A percentile compares a stretch with the other conserved stretches of the same genome.
Conservation (phyloP, 108 stramenopile species). For the Nitzschia sp. region DNA sequence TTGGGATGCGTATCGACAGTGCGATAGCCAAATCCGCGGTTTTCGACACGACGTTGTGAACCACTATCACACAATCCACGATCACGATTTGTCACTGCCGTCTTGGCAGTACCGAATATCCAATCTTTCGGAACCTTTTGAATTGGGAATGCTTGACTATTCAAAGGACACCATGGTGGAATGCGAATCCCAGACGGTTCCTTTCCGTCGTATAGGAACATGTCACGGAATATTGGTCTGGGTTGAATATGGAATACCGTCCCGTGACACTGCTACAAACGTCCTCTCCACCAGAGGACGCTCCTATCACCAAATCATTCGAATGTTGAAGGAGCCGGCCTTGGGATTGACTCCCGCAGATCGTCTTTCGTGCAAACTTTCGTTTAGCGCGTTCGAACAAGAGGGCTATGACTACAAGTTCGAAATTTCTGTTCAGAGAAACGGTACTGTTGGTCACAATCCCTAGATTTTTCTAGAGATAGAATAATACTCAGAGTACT, state of each 20-base stretch:
- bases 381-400: too few relatives aligned
- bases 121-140: slow-evolving; percentile 43
- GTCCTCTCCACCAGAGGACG: slow-evolving; percentile 11
- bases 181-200: neutral
- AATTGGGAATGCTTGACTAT: slow-evolving; percentile 55
- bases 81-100: slow-evolving; percentile 54
- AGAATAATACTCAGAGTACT: too few relatives aligned
- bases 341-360: too few relatives aligned
- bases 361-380: too few relatives aligned
- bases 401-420: too few relatives aligned
- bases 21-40: slow-evolving; percentile 47
- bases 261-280: neutral
- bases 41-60: slow-evolving; percentile 62
- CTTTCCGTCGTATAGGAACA: slow-evolving; percentile 11
- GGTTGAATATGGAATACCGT: slow-evolving; percentile 48
- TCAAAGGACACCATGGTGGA: slow-evolving; percentile 9
- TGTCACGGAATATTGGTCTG: slow-evolving; percentile 55
- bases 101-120: slow-evolving; percentile 71
- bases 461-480: too few relatives aligned
- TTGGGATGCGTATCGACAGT: slow-evolving; percentile 41
- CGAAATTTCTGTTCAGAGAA: too few relatives aligned
- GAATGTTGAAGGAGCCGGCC: slow-evolving; percentile 22
- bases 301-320: slow-evolving; percentile 27
- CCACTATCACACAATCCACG: slow-evolving; percentile 43
- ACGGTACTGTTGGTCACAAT: too few relatives aligned